Conservation (phyloP, 192 early-diverging fungal species). For the Gryganskiella cystojenkinii region DNA sequence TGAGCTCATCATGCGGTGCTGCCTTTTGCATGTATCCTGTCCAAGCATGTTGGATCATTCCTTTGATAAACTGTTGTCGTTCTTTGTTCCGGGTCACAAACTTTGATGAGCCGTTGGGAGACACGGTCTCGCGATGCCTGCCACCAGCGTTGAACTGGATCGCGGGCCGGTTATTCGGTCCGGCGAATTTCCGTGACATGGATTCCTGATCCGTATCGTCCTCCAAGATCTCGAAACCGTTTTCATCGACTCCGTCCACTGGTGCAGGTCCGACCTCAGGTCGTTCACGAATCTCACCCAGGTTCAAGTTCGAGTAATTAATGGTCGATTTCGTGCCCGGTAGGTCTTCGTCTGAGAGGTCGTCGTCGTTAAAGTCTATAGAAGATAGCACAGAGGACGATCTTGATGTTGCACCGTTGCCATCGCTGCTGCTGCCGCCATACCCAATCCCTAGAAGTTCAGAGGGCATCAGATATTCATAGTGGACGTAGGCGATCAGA, state of each 20-base stretch:
- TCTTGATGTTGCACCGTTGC: too few species aligned
- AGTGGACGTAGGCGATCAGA: slow-evolving; percentile 16
- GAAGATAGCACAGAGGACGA: too few species aligned
- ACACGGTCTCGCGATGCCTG: neutral
- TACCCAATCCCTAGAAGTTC: neutral
- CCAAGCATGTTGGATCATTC: slow-evolving; percentile 42
- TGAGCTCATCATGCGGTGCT: slow-evolving; percentile 18
- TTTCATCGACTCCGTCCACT: slow-evolving; percentile 21
- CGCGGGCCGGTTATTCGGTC: neutral
- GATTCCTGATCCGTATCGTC: slow-evolving; percentile 1
- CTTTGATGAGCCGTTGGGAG: neutral
- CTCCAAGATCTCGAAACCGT: slow-evolving; percentile 29
- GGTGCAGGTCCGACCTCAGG: slow-evolving; percentile 23
- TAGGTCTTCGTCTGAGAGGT: neutral
- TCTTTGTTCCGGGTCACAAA: slow-evolving; percentile 1
- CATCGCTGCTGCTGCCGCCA: too few species aligned
- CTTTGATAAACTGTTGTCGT: slow-evolving; percentile 4
- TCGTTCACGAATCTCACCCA: slow-evolving; percentile 15
- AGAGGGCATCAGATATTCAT: slow-evolving; percentile 5
- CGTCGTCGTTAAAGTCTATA: too few species aligned
- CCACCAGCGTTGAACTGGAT: slow-evolving; percentile 20
- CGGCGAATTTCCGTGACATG: neutral
- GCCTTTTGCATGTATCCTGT: slow-evolving; percentile 14
- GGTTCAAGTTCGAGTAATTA: neutral
- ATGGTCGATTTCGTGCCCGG: too few species aligned